Evolutionary conservation across 179 eudicot species (phyloP), one percentile per base, ranked within the genome.

Genomic region (Heliamphora pulchella): DNA sequence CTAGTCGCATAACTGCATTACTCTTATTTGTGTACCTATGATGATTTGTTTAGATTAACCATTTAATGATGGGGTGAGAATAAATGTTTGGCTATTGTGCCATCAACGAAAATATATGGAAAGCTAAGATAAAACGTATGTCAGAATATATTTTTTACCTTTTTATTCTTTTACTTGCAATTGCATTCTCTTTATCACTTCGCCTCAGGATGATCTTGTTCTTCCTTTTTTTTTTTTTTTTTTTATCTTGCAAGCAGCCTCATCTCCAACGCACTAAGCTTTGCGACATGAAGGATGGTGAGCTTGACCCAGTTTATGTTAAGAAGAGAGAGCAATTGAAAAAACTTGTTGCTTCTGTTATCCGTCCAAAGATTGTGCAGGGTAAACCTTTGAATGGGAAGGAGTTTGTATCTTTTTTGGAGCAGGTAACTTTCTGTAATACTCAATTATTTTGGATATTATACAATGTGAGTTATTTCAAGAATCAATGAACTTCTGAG

Each of bases 251-350:
- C 18, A 65, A 81, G 80, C 97, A 96, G 99, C 99, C 99, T 82
- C 99, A 96, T 89, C 96, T 96, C 73, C 96, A 89, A 73, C 88
- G 99, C 76, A 96, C 98, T 80, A 94, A 89, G 82, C 98, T 96
- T 39, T 96, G 99, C 83, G 98, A 96, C 79, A 10, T 96, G 93
- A 90, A 92, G 79, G 99, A 96, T 86, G 87, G 84, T 14, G 94
- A 96, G 17, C 98, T 96, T 58, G 99, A 96, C 72, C 91, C 89
- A 39, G 51, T 54, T 41, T 96, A 96, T 83, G 93, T 96, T 76
- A 89, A 83, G 79, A 96, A 87, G 90, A 87, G 99, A 86, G 97
- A 96, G 2, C 84, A 91, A 78, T 76, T 96, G 86, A 96, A 92
- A 85, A 85, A 89, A 76, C 79, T 96, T 75, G 96, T 96, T 82